Base-by-base conservation (phyloP, 2,329 filamentous ascomycete species). In the Aspergillus texensis region DNA sequence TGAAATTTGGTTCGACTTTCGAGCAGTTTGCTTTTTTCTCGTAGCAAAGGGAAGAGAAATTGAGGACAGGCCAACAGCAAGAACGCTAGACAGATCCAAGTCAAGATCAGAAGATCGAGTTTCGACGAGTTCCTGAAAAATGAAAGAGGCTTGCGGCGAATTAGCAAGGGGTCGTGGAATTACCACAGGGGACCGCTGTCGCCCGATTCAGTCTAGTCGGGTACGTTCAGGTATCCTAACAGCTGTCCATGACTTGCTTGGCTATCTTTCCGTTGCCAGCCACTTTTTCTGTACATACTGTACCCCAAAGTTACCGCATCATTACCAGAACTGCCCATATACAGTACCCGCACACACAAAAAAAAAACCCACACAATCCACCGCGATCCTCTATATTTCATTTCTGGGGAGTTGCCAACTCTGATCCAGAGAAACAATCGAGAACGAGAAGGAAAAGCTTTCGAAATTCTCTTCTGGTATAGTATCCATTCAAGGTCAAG, bases 41-140 rank as follows among this genome's bases (percentile, higher is more conserved):
- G 48, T 34, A 52, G 24, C 48, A 52, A 30, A 52, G 19, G 48
- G 48, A 36, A 58, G 55, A 52, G 55, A 52, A 60, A 60, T 60
- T 60, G 50, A 61, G 43, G 50, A 32, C 52, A 36, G 30, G 43
- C 36, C 46, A 55, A 58, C 65, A 65, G 66, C 64, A 67, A 72
- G 66, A 68, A 66, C 65, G 68, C 65, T 65, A 69, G 69, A 68
- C 66, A 34, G 65, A 71, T 67, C 67, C 66, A 69, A 67, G 69
- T 72, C 70, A 62, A 72, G 70, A 68, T 71, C 67, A 69, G 56
- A 58, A 62, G 58, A 53, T 60, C 58, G 67, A 71, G 70, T 32
- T 69, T 57, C 45, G 58, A 62, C 55, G 58, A 64, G 58, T 26
- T 54, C 53, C 67, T 69, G 72, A 69, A 60, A 45, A 45, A 58